These are phyloP conservation scores for Pistacia vera DNA, from an alignment of 345 rosid species.

Conservation along the genomic window DNA sequence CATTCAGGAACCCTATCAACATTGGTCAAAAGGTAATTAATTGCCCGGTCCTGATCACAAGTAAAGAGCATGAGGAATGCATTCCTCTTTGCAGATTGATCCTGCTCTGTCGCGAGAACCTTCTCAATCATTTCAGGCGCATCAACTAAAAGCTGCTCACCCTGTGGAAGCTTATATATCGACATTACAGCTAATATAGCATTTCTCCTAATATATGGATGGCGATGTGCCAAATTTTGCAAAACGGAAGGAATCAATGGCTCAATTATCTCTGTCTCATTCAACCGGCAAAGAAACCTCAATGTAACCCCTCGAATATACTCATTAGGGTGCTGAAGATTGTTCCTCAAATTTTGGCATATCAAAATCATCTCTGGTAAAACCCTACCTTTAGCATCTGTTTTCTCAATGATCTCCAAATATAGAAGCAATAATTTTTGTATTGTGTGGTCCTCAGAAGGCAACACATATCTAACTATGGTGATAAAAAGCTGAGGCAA, in stretches of 20 bases:
- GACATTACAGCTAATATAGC: slow-evolving; percentile 74
- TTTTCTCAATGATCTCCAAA: slow-evolving; percentile 88
- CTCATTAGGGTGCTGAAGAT: slow-evolving; percentile 97
- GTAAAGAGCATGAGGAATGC: slow-evolving; percentile 82
- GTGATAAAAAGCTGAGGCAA: slow-evolving; percentile 94
- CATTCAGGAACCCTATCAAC: slow-evolving; percentile 72
- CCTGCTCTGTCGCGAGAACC: slow-evolving; percentile 67
- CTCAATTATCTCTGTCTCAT: slow-evolving; percentile 69
- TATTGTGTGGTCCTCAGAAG: slow-evolving; percentile 89
- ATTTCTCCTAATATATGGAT: slow-evolving; percentile 72
- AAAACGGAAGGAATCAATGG: slow-evolving; percentile 75
- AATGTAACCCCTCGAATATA: slow-evolving; percentile 87
- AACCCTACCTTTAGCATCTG: slow-evolving; percentile 73
- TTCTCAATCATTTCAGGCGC: slow-evolving; percentile 83
- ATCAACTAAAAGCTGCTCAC: slow-evolving; percentile 73
- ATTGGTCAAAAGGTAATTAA: slow-evolving; percentile 62
- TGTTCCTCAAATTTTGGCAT: slow-evolving; percentile 90
- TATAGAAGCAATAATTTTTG: slow-evolving; percentile 87
- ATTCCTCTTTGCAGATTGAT: slow-evolving; percentile 73
- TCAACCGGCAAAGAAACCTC: slow-evolving; percentile 75
- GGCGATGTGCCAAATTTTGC: slow-evolving; percentile 73
- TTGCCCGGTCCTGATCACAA: slow-evolving; percentile 70
- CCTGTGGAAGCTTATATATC: slow-evolving; percentile 72
- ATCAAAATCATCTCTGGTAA: slow-evolving; percentile 95
- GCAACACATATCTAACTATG: slow-evolving; percentile 88